Evolutionary conservation across 495 filamentous ascomycete genomes (phyloP).

Genomic region (Sphaerosporella brunnea): DNA sequence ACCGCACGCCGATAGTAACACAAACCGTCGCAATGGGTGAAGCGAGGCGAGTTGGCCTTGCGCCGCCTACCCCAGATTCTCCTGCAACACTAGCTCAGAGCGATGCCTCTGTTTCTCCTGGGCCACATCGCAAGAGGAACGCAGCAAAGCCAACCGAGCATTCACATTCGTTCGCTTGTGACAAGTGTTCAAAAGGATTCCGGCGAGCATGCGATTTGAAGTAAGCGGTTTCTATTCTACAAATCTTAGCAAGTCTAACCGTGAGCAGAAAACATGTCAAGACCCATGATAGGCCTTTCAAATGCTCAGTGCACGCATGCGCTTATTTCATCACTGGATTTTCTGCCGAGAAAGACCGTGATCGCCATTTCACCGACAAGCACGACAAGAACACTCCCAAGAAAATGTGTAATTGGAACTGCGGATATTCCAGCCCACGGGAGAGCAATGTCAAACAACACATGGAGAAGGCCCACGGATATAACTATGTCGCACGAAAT

Average conservation of each 20-base stretch:
- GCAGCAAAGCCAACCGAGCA: background rate
- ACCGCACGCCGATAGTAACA: background rate
- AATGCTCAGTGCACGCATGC: slow-evolving; percentile 63
- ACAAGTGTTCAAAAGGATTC: slow-evolving; percentile 26
- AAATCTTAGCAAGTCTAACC: too few relatives aligned
- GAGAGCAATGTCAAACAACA: slow-evolving; percentile 98
- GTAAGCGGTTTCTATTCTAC: slow-evolving; percentile 11
- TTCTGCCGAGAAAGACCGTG: slow-evolving; percentile 94
- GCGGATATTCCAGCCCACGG: slow-evolving; percentile 84
- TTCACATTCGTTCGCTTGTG: background rate
- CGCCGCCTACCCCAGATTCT: background rate
- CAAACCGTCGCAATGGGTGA: background rate
- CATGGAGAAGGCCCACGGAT: slow-evolving; percentile 95
- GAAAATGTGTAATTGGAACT: slow-evolving; percentile 73
- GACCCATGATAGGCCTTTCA: slow-evolving; percentile 89
- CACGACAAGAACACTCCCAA: slow-evolving; percentile 60
- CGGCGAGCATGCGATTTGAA: slow-evolving; percentile 22
- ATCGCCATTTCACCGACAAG: slow-evolving; percentile 89
- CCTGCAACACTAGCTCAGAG: background rate
- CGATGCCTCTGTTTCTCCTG: background rate
- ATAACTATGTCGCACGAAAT: too few relatives aligned
- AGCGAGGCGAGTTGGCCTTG: background rate
- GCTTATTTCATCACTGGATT: slow-evolving; percentile 71
- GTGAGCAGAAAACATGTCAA: slow-evolving; percentile 67
- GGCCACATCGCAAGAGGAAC: background rate